Conservation (phyloP, 495 filamentous ascomycete species). For the Aspergillus biplanus region DNA sequence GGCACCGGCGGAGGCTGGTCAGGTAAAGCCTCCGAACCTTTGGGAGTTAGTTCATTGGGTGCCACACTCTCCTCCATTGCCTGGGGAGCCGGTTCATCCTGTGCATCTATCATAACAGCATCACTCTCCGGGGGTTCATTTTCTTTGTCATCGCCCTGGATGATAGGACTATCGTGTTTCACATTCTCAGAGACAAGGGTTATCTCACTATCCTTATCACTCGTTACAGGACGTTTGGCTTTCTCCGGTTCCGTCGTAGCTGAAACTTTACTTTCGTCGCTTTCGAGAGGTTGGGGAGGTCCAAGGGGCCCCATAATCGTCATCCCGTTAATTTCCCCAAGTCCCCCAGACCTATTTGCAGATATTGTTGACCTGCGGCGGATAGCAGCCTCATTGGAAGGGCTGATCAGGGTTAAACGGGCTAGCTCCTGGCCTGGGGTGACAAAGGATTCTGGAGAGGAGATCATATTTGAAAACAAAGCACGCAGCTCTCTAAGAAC, state of each 20-base stretch:
- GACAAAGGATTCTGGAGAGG: slow-evolving; percentile 53
- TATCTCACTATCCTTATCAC: slow-evolving; percentile 50
- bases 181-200: slow-evolving; percentile 52
- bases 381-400: slow-evolving; percentile 59
- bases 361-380: slow-evolving; percentile 59
- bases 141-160: slow-evolving; percentile 45
- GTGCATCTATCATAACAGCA: slow-evolving; percentile 22
- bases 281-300: slow-evolving; percentile 39
- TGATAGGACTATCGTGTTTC: slow-evolving; percentile 27
- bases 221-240: slow-evolving; percentile 25
- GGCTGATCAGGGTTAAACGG: slow-evolving; percentile 73
- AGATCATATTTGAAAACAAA: slow-evolving; percentile 75
- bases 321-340: slow-evolving; percentile 57
- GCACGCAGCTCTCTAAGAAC: slow-evolving; percentile 72
- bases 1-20: slow-evolving; percentile 50
- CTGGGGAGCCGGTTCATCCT: slow-evolving; percentile 21
- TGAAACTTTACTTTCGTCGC: slow-evolving; percentile 22
- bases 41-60: slow-evolving; percentile 8
- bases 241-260: slow-evolving; percentile 25
- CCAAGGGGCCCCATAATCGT: slow-evolving; percentile 56
- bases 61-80: slow-evolving; percentile 7
- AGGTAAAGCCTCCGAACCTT: slow-evolving; percentile 23
- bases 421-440: slow-evolving; percentile 79
- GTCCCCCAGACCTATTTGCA: slow-evolving; percentile 37
- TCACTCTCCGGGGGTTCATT: slow-evolving; percentile 39